Evolutionary conservation across 495 filamentous ascomycete genomes (phyloP), one percentile per base, ranked within the genome.

Genomic region (Penicillium chermesinum): DNA sequence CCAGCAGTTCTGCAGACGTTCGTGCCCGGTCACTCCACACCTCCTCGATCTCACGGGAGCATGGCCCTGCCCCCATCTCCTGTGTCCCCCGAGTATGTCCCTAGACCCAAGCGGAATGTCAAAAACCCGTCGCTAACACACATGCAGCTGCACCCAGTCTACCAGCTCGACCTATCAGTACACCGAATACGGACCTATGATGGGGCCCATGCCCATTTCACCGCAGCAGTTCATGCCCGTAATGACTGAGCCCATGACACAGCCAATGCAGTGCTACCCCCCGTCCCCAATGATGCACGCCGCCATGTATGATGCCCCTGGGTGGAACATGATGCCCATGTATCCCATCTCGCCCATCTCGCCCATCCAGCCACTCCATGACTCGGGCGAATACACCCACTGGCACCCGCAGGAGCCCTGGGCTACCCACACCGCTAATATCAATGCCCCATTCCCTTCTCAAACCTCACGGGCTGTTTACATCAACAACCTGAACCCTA

Each of bases 31-130:
- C 67, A 67, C 37, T 66, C 68, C 16, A 69, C 68, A 6, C 66
- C 70, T 18, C 65, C 70, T 10, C 52, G 48, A 19, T 55, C 52
- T 10, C 38, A 59, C 13, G 61, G 55, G 25, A 73, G 55, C 21
- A 44, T 62, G 50, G 50, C 59, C 32, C 44, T 69, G 10, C 70
- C 70, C 0, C 57, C 65, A 1, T 70, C 70, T 21, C 68, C 70
- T 0, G 61, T 73, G 32, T 63, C 66, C 12, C 59, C 70, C 30
- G 67, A 69, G 70, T 73, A 53, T 52, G 68, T 14, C 3, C 14
- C n/a, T n/a, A n/a, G n/a, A n/a, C n/a, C n/a, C n/a, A n/a, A n/a
- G n/a, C n/a, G n/a, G n/a, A n/a, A n/a, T n/a, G n/a, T n/a, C n/a
- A n/a, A n/a, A n/a, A n/a, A n/a, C n/a, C n/a, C n/a, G n/a, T n/a